Evolutionary conservation across 805 yeast species (phyloP).

Genomic region (Kodamaea laetipori): DNA sequence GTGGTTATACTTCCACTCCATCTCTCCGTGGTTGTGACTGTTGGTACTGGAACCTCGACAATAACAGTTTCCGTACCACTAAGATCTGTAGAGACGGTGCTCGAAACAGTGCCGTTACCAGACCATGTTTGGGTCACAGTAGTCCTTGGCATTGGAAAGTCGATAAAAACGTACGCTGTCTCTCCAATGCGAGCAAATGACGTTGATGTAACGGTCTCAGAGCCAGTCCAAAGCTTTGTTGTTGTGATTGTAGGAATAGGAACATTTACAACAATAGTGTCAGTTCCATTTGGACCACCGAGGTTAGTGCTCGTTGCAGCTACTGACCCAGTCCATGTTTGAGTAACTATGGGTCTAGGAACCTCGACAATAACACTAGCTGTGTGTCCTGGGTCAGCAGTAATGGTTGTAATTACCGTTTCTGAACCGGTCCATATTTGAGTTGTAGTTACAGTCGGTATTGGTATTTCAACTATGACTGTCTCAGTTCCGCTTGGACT

Average conservation of each 20-base stretch:
- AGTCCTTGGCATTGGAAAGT: conserved; percentile 15
- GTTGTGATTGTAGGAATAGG: conserved; percentile 10
- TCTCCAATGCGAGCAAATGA: conserved; percentile 17
- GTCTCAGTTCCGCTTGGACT: too few relatives aligned
- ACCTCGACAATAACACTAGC: conserved; percentile 15
- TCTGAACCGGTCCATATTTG: not conserved
- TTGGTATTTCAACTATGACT: too few relatives aligned
- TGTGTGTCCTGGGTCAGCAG: conserved; percentile 10
- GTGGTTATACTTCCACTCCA: conserved; percentile 17
- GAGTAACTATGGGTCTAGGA: too few relatives aligned
- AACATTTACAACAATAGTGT: conserved; percentile 15
- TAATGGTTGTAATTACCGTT: conserved; percentile 1
- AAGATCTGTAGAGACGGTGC: conserved; percentile 7
- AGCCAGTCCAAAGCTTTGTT: conserved; percentile 11
- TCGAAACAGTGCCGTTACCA: conserved; percentile 7
- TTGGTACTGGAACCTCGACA: conserved; percentile 13
- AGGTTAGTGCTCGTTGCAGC: too few relatives aligned
- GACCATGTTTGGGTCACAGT: too few relatives aligned
- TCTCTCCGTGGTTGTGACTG: conserved; percentile 15
- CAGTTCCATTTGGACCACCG: too few relatives aligned
- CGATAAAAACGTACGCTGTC: conserved; percentile 15
- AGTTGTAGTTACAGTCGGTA: too few relatives aligned
- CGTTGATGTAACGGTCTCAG: conserved; percentile 7
- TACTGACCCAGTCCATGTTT: too few relatives aligned
- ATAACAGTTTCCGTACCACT: conserved; percentile 15